Evolutionary conservation across 2,329 filamentous ascomycete genomes (phyloP), one percentile per base, ranked within the genome.

Genomic region (Raffaelea deltoideospora): DNA sequence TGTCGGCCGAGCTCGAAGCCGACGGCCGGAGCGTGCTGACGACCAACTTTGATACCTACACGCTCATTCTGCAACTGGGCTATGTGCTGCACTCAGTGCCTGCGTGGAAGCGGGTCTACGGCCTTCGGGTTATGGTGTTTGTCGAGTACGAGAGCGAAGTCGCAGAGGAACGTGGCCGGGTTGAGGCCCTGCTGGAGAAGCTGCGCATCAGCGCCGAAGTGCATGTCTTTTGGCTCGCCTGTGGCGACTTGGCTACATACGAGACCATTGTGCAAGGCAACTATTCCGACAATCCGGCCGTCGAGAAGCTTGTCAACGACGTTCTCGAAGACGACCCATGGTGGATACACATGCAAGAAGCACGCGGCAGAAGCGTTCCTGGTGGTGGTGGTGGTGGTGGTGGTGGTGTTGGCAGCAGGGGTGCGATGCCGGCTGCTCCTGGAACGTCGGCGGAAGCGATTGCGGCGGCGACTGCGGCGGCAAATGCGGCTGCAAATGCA

Each of bases 41-140:
- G 1, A 90, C 82, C 0, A 93, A 93, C 46, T 92, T 93, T 53
- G 85, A 93, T 53, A 93, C 85, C 0, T 92, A 78, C 48, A 77
- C 84, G 0, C 63, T 92, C n/a, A 90, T 92, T 41, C 63, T 92
- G 4, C 84, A 92, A 47, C 65, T 92, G 10, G 85, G 86, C 0
- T 88, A 83, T 47, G 92, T 93, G 40, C 57, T 93, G 2, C 73
- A 79, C 44, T 90, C 81, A 2, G 83, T 90, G 0, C 78, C 79
- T 3, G 74, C 78, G 1, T 93, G 84, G 83, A 82, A 79, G 48
- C 73, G 71, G 36, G 69, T 67, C 0, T 90, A 82, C 52, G 67
- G 63, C 29, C 57, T 92, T 8, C 76, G 85, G 28, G 80, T 93
- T 4, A 72, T 80, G 37, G 84, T 92, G 0, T 93, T 93, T 53